Evolutionary conservation across 257 asterid species (phyloP).

Genomic region (Galeopsis tetrahit): DNA sequence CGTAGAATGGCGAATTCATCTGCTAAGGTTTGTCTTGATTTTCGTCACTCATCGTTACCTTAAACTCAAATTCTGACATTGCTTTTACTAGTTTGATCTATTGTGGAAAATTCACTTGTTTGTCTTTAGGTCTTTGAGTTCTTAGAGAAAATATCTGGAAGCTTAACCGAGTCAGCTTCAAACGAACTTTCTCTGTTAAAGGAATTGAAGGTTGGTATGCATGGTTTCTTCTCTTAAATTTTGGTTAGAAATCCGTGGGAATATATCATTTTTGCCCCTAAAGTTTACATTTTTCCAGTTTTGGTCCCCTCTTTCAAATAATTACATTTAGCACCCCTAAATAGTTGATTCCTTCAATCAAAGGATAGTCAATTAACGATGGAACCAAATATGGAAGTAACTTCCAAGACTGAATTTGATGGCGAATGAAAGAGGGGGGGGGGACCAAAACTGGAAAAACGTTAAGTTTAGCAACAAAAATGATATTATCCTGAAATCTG

Average conservation of each 20-base stretch:
- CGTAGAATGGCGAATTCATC: constrained; percentile 85
- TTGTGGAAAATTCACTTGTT: constrained; percentile 26
- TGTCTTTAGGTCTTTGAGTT: constrained; percentile 78
- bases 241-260: constrained; percentile 15
- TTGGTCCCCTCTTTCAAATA: too few relatives aligned
- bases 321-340: too few relatives aligned
- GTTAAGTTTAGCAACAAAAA: too few relatives aligned
- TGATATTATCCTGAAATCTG: too few relatives aligned
- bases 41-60: constrained; percentile 25
- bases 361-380: too few relatives aligned
- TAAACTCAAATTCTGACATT: constrained; percentile 20
- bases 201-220: constrained; percentile 75
- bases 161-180: constrained; percentile 78
- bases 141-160: constrained; percentile 78
- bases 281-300: too few relatives aligned
- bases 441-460: too few relatives aligned
- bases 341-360: too few relatives aligned
- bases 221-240: constrained; percentile 26
- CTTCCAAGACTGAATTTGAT: too few relatives aligned
- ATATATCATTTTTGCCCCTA: too few relatives aligned
- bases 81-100: constrained; percentile 2
- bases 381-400: too few relatives aligned
- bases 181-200: constrained; percentile 75
- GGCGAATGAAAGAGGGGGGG: too few relatives aligned
- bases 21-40: constrained; percentile 63